Conservation (phyloP, 78 protist genomes). For the Tieghemostelium lacteum region DNA sequence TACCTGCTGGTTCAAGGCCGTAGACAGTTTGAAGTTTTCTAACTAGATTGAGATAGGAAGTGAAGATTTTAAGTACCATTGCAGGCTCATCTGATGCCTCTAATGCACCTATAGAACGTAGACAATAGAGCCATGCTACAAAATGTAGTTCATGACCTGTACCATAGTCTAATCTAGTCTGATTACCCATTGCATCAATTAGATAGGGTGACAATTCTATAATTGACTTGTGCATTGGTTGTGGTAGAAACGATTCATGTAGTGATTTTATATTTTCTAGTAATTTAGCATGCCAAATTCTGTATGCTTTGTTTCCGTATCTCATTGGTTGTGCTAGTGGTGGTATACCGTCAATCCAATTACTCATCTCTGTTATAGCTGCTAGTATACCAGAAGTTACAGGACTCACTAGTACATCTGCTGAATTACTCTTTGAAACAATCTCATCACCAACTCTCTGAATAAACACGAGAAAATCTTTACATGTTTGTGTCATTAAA, state of each 20-base stretch:
- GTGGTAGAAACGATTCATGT: slow-evolving; percentile 27
- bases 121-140: slow-evolving; percentile 54
- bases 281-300: slow-evolving; percentile 33
- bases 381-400: not conserved
- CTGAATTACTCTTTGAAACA: slow-evolving; percentile 10
- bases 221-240: slow-evolving; percentile 5
- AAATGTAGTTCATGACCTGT: slow-evolving; percentile 97
- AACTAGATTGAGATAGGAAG: slow-evolving; percentile 64
- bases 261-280: slow-evolving; percentile 9
- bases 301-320: slow-evolving; percentile 92
- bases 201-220: slow-evolving; percentile 91
- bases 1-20: slow-evolving; percentile 97
- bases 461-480: slow-evolving; percentile 13
- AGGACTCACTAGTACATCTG: not conserved
- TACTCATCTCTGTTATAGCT: slow-evolving; percentile 33
- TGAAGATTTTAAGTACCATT: slow-evolving; percentile 54
- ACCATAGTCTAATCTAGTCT: slow-evolving; percentile 97
- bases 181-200: slow-evolving; percentile 90
- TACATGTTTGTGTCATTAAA: slow-evolving; percentile 1
- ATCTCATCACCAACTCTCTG: slow-evolving; percentile 60
- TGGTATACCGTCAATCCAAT: slow-evolving; percentile 77
- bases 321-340: slow-evolving; percentile 84
- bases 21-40: slow-evolving; percentile 88
- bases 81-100: slow-evolving; percentile 51
- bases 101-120: slow-evolving; percentile 42